phyloP scores from a whole-genome alignment of 2,329 filamentous ascomycete species.

The Pseudocercospora eumusae region DNA sequence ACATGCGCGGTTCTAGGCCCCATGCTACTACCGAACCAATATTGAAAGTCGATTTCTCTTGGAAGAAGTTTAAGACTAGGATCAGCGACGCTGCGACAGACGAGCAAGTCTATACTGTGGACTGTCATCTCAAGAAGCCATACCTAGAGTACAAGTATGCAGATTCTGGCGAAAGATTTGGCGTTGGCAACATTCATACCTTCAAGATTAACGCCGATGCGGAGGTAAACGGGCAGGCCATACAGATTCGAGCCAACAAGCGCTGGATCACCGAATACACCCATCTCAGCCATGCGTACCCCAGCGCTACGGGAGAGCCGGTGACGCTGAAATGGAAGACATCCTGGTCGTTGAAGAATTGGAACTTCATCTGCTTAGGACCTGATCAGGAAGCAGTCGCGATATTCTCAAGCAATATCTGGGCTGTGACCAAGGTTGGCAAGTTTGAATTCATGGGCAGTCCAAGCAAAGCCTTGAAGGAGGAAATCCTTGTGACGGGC shows the following conservation, averaged over 20 bases:
- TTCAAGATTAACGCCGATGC: slow-evolving; percentile 18
- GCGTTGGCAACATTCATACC: slow-evolving; percentile 12
- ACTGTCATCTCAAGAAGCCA: slow-evolving; percentile 11
- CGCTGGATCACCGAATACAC: slow-evolving; percentile 17
- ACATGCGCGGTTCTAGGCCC: not conserved
- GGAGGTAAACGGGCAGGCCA: not conserved
- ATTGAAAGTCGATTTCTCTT: slow-evolving; percentile 19
- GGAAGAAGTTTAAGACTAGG: slow-evolving; percentile 16
- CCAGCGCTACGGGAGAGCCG: not conserved
- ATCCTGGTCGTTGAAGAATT: slow-evolving; percentile 12
- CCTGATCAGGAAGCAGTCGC: slow-evolving; percentile 14
- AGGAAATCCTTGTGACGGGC: slow-evolving; percentile 15
- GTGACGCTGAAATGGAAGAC: slow-evolving; percentile 15
- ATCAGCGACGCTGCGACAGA: slow-evolving; percentile 11
- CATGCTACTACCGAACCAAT: not conserved
- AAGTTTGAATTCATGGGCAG: slow-evolving; percentile 17
- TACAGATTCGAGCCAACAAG: slow-evolving; percentile 15
- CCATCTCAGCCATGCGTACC: slow-evolving; percentile 11
- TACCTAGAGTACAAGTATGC: slow-evolving; percentile 16
- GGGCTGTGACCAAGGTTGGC: slow-evolving; percentile 17
- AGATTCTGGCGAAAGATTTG: slow-evolving; percentile 3
- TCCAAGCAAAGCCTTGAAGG: slow-evolving; percentile 10
- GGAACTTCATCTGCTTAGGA: slow-evolving; percentile 18
- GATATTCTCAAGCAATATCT: slow-evolving; percentile 16
- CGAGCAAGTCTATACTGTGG: slow-evolving; percentile 2